These are phyloP conservation scores for Pilobolus umbonatus DNA, from an alignment of 192 early-diverging fungal species.

Conservation along the genomic window DNA sequence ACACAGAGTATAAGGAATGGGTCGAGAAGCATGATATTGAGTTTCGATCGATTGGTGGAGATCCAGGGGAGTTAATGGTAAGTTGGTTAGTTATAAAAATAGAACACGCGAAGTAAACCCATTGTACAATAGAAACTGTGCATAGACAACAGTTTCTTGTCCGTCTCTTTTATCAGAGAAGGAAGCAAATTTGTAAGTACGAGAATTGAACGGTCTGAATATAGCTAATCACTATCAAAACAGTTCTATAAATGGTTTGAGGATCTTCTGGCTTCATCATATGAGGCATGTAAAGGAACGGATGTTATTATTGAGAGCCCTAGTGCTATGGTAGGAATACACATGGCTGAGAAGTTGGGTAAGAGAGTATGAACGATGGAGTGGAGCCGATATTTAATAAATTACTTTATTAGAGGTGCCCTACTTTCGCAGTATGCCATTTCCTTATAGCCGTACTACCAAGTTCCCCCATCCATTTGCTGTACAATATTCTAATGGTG, in stretches of 20 bases:
- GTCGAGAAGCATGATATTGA: conserved; percentile 62
- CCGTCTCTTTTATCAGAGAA: conserved; percentile 55
- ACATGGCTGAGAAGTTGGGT: conserved; percentile 57
- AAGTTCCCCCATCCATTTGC: conserved; percentile 67
- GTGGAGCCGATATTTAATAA: too few species aligned
- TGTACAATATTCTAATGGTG: conserved; percentile 36
- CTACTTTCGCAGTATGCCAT: conserved; percentile 60
- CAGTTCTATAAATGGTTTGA: conserved; percentile 64
- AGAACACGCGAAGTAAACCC: background rate
- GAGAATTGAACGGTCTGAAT: background rate
- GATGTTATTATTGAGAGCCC: conserved; percentile 70
- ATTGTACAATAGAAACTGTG: conserved; percentile 40
- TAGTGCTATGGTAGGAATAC: conserved; percentile 61
- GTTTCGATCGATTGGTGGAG: conserved; percentile 60
- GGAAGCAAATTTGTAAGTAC: conserved; percentile 39
- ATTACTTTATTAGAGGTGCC: conserved; percentile 47
- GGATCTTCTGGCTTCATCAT: conserved; percentile 50
- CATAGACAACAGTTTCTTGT: conserved; percentile 68
- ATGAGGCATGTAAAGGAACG: conserved; percentile 53
- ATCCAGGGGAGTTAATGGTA: conserved; percentile 59
- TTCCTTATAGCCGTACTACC: conserved; percentile 68
- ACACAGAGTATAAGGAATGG: conserved; percentile 61
- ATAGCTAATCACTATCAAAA: background rate
- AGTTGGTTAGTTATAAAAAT: background rate
- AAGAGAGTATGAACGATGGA: background rate